Evolutionary conservation across 805 yeast species (phyloP), one percentile per base, ranked within the genome.

Genomic region (Diddensiella transvaalensis): DNA sequence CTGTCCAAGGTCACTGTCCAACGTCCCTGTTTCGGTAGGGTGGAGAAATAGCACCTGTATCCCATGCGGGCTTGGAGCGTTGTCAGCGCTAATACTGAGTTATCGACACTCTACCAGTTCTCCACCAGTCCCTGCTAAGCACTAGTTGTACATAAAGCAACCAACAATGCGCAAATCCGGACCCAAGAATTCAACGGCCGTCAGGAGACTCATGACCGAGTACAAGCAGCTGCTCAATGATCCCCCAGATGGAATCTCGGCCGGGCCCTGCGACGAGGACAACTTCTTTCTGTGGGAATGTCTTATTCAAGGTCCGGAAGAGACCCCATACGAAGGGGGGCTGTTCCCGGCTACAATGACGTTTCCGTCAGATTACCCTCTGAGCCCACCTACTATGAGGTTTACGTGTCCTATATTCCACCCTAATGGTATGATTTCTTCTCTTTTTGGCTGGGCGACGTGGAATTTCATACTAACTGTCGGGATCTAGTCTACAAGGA

Each of bases 191-290:
- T 52, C 67, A 35, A 87, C 95, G 6, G 98, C 99, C 2, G 95
- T 87, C 54, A 82, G 85, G 57, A 72, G 99, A 52, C 77, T 93
- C 24, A 74, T 89, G 61, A 88, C 88, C 56, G 99, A 93, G 65
- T 84, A 85, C 63, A 91, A 87, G 64, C 96, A 88, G 66, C 77
- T 93, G 22, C 71, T 83, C 15, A 79, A 78, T 55, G 96, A 90
- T 53, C 84, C 96, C 0, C 96, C 97, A 0, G 97, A 95, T 24
- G 99, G 99, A 1, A 87, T 91, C 30, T 79, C 89, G 3, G 99
- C 99, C 0, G 96, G 96, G 1, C 99, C 99, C 0, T 72, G 81
- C 3, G 69, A 78, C 19, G 95, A 87, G 59, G 82, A 80, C 54
- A 77, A 87, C 64, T 69, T 87, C 45, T 84, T 85, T 51, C 72